phyloP scores from a whole-genome alignment of 768 basidiomycete genomes.

The Tricholoma sp. region DNA sequence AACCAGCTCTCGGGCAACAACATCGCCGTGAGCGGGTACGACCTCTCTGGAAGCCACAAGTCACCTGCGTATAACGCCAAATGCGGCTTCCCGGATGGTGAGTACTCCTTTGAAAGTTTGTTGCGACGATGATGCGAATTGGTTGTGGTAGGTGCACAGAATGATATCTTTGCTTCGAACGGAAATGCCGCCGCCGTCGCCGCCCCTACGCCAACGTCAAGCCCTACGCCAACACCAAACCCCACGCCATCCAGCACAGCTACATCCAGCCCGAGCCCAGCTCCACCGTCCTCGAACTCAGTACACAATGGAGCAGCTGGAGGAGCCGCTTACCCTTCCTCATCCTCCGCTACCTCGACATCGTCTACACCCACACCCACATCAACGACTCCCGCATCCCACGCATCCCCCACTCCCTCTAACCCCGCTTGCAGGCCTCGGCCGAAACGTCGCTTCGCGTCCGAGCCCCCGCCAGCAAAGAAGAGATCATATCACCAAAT shows the following conservation, averaged over 20 bases:
- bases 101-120: conserved; percentile 9
- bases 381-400: conserved; percentile 4
- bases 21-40: conserved; percentile 36
- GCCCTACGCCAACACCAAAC: too few relatives aligned
- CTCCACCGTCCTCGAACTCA: not conserved
- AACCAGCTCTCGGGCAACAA: conserved; percentile 46
- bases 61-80: conserved; percentile 47
- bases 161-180: conserved; percentile 33
- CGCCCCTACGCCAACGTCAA: too few relatives aligned
- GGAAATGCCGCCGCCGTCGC: too few relatives aligned
- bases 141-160: conserved; percentile 32
- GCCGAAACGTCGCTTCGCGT: not conserved
- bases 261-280: too few relatives aligned
- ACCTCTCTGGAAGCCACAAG: conserved; percentile 33
- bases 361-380: not conserved
- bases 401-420: not conserved
- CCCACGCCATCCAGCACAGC: too few relatives aligned
- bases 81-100: conserved; percentile 43
- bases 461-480: not conserved
- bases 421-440: not conserved
- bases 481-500: not conserved
- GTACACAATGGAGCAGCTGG: not conserved
- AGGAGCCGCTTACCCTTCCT: too few relatives aligned
- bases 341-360: not conserved
- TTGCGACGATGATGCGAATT: conserved; percentile 3